Conservation (phyloP, 2,329 filamentous ascomycete species). For the Didymella exigua region DNA sequence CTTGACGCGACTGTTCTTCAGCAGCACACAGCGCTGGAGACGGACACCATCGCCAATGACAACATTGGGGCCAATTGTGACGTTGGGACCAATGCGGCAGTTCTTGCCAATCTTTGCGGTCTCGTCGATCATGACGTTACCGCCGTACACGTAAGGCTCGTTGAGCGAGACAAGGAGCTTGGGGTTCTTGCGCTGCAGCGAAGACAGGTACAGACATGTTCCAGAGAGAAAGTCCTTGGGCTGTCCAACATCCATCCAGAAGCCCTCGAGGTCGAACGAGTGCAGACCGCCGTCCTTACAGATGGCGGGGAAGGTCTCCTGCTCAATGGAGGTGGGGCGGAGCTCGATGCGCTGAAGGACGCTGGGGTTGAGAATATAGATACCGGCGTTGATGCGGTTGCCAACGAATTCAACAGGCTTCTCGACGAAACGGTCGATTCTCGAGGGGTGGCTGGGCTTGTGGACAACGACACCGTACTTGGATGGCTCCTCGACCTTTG, state of each 20-base stretch:
- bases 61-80: conserved; percentile 92
- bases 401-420: conserved; percentile 98
- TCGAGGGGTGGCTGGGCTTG: conserved; percentile 86
- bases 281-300: conserved; percentile 88
- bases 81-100: conserved; percentile 96
- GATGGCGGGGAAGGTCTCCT: conserved; percentile 97
- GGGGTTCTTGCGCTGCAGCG: conserved; percentile 85
- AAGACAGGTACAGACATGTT: conserved; percentile 94
- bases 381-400: conserved; percentile 97
- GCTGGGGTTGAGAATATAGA: conserved; percentile 96
- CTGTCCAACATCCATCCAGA: conserved; percentile 99
- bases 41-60: conserved; percentile 92
- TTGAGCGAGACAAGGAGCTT: conserved; percentile 77
- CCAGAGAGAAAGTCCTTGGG: conserved; percentile 97
- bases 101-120: conserved; percentile 96
- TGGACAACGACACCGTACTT: conserved; percentile 99
- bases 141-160: conserved; percentile 84
- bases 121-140: conserved; percentile 94
- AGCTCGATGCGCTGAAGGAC: conserved; percentile 92
- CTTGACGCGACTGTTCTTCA: conserved; percentile 91
- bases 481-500: conserved; percentile 97
- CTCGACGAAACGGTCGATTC: conserved; percentile 98
- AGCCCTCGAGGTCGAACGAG: conserved; percentile 94
- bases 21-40: conserved; percentile 88
- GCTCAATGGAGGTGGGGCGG: conserved; percentile 95